Evolutionary conservation across 2,329 filamentous ascomycete species (phyloP).

Genomic region (Fusarium agapanthi): DNA sequence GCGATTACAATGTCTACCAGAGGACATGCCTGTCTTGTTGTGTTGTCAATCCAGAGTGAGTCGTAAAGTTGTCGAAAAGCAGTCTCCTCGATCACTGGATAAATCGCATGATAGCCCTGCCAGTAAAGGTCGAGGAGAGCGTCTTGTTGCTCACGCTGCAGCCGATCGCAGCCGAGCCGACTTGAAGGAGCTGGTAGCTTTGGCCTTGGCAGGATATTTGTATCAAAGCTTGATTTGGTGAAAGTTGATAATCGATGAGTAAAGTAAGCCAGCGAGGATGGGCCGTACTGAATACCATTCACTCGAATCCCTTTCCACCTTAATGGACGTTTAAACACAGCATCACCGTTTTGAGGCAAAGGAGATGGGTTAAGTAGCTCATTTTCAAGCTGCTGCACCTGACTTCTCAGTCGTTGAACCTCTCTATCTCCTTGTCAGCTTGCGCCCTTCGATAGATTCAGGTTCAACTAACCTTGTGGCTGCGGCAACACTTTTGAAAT

Average conservation of each 20-base stretch:
- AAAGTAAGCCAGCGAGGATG: conserved; percentile 38
- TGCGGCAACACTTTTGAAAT: conserved; percentile 39
- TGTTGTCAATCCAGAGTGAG: conserved; percentile 29
- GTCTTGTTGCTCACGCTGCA: conserved; percentile 56
- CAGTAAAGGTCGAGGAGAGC: conserved; percentile 58
- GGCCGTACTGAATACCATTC: conserved; percentile 28
- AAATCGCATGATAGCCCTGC: conserved; percentile 54
- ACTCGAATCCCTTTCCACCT: conserved; percentile 21
- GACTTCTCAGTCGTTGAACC: conserved; percentile 34
- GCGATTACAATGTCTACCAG: conserved; percentile 62
- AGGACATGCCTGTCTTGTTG: conserved; percentile 53
- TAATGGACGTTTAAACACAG: not conserved
- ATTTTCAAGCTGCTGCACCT: conserved; percentile 35
- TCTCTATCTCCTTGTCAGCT: conserved; percentile 28
- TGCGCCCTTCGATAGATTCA: not conserved
- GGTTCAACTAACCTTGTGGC: conserved; percentile 32
- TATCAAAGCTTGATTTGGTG: conserved; percentile 5
- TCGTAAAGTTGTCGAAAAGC: conserved; percentile 37
- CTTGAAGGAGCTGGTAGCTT: not conserved
- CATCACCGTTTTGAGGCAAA: not conserved
- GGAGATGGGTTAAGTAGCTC: conserved; percentile 9
- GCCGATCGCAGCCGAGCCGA: not conserved
- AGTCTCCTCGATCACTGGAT: conserved; percentile 47
- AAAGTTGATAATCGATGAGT: conserved; percentile 33
- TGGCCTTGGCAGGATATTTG: not conserved